phyloP scores from a whole-genome alignment of 1,284 basidiomycete species.

The Coniophora puteana region DNA sequence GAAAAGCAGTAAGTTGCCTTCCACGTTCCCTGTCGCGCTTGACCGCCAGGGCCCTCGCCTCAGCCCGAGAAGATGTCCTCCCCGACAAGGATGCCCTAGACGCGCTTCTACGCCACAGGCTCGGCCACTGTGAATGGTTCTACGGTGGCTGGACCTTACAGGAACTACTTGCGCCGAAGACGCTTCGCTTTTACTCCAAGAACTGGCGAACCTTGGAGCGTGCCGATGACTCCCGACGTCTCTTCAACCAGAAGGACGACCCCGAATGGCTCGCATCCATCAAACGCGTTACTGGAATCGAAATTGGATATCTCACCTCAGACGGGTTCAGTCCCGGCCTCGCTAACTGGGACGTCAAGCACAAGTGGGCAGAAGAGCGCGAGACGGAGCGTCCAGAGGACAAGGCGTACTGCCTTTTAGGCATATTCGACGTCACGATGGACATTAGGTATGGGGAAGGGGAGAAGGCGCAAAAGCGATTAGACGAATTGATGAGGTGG shows the following conservation, averaged over 20 bases:
- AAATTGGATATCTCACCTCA: background rate
- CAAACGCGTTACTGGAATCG: constrained; percentile 3
- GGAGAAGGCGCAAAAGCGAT: constrained; percentile 9
- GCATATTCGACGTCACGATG: constrained; percentile 8
- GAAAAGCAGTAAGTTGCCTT: too few relatives aligned
- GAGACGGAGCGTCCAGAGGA: constrained; percentile 4
- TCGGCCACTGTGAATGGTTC: constrained; percentile 23
- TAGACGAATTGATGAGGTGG: constrained; percentile 3
- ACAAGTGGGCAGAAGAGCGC: constrained; percentile 4
- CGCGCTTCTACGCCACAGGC: too few relatives aligned
- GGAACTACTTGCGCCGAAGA: constrained; percentile 22
- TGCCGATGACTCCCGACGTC: too few relatives aligned
- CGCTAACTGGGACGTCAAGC: constrained; percentile 4
- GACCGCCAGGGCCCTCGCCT: too few relatives aligned
- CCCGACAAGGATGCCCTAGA: too few relatives aligned
- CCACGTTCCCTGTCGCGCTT: too few relatives aligned
- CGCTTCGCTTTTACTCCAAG: constrained; percentile 21
- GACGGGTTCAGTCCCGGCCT: constrained; percentile 3
- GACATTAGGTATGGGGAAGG: constrained; percentile 7
- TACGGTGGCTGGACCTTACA: constrained; percentile 26
- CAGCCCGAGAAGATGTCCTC: too few relatives aligned
- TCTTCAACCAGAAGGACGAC: constrained; percentile 7
- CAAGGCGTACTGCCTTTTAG: constrained; percentile 5
- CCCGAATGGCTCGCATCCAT: constrained; percentile 1
- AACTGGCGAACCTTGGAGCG: too few relatives aligned